Conservation (phyloP, 139 green algal genomes). For the Chlorella sp. region DNA sequence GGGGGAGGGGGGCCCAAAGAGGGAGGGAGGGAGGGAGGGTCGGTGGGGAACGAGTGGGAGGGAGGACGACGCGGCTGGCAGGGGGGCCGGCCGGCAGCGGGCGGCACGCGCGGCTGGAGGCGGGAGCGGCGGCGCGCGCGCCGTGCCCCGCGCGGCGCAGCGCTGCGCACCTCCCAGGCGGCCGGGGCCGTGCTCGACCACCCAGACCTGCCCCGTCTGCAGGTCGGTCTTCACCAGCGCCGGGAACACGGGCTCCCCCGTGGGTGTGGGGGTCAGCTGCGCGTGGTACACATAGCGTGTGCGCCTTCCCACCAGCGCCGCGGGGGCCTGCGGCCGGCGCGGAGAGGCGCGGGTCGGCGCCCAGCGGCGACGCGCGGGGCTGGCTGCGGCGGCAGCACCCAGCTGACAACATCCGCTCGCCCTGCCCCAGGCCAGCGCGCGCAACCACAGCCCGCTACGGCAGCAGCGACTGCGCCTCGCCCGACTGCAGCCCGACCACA, state of each 20-base stretch:
- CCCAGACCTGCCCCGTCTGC: background rate
- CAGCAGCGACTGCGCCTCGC: background rate
- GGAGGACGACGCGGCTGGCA: too few relatives aligned
- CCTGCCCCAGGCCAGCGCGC: background rate
- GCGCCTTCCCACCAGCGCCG: conserved; percentile 11
- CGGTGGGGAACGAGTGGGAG: too few relatives aligned
- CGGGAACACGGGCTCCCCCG: conserved; percentile 32
- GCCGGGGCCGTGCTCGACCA: too few relatives aligned
- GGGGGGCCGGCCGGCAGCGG: too few relatives aligned
- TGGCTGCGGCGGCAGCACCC: background rate
- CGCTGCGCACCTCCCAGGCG: too few relatives aligned
- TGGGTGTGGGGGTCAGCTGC: conserved; percentile 12
- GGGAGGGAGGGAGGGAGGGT: too few relatives aligned
- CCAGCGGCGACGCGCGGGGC: background rate
- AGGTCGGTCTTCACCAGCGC: conserved; percentile 79
- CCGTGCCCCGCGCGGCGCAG: too few relatives aligned
- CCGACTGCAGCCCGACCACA: background rate
- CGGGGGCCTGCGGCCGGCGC: background rate
- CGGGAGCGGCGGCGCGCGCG: too few relatives aligned
- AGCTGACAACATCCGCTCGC: background rate
- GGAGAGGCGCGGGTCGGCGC: background rate
- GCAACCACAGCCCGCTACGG: background rate
- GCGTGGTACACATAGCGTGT: conserved; percentile 41
- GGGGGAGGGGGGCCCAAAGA: too few relatives aligned
- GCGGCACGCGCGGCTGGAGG: too few relatives aligned